Base-by-base conservation (phyloP, 2,329 filamentous ascomycete species). In the Cladosporium colombiae region DNA sequence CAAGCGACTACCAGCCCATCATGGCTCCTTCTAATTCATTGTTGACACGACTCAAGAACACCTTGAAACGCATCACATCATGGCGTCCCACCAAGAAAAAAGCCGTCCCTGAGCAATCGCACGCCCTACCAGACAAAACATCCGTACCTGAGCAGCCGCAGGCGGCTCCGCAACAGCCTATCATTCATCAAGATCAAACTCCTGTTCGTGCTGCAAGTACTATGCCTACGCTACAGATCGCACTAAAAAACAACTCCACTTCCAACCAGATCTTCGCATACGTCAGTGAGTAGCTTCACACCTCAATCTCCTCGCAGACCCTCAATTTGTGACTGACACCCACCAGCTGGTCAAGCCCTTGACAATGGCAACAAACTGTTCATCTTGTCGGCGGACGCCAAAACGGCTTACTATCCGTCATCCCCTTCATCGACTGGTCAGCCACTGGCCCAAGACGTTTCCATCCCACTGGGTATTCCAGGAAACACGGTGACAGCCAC, bases 281-380 rank as follows among this genome's bases (percentile, higher is more conserved):
- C 75, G 84, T 95, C 72, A 93, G 73, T 74, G 53, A 57, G 72
- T 37, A 46, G 52, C 23, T 14, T 14, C 1, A 21, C 27, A n/a
- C 4, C 18, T n/a, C n/a, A n/a, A n/a, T n/a, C n/a, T n/a, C 5
- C 27, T 21, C 3, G 8, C 25, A 29, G 18, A 27, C 11, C 6
- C 1, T n/a, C 16, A n/a, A 40, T 16, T 5, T 18, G 11, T 35
- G 21, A 35, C 55, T 57, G 21, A 57, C 33, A 25, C n/a, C 18
- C 1, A 40, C 37, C 68, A 70, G 75, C 75, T 29, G 77, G 77
- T 21, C 71, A 70, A 63, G 76, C 75, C 25, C 70, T 78, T 35
- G 72, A 77, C 67, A 72, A 73, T 66, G 73, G 74, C 66, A 74
- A 73, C 53, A 69, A 70, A 13, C 66, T 77, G 16, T 74, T 77